Base-by-base conservation (phyloP, 164 flowering plant species). In the Vitis amurensis region DNA sequence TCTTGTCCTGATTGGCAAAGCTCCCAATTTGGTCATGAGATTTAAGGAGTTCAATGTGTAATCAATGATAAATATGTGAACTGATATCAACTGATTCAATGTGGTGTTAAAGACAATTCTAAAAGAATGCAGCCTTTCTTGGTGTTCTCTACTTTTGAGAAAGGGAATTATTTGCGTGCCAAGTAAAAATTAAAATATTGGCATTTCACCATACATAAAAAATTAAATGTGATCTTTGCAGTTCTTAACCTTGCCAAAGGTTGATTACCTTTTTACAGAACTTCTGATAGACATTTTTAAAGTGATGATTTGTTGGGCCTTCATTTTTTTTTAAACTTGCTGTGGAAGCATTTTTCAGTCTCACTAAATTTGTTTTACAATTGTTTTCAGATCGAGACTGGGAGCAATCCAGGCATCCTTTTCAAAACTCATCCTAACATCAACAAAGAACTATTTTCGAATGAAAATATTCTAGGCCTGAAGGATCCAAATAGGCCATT, bases 361-460 rank as follows among this genome's bases (percentile, higher is more conserved):
- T 63, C 29, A 11, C 14, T 66, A n/a, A 16, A 51, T 3, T 44
- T 11, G 27, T 59, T 3, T 49, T 57, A 5, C 62, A 6, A 19
- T 73, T 61, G 3, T 73, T 59, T 77, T 64, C 88, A 96, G 99
- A 84, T 92, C 74, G 97, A 96, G 81, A 80, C 86, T 69, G 87
- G 89, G 31, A 89, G 79, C 4, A 88, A 89, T 85, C 84, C 89
- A 8, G 85, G 84, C 71, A 77, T 96, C 67, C 75, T 87, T 63
- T 96, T 89, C 84, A 96, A 93, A 79, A 91, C 98, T 9, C 99
- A 96, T 55, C 99, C 98, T 61, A 93, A 96, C 79, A 93, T 96
- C 79, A 96, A 93, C 88, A 96, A 85, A 68, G 99, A 96, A 71
- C 77, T 96, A 59, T 96, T 88, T 77, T 76, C 90, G 52, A 87